Percentiles rank a stretch among this genome's conserved stretches.
These are phyloP conservation scores for Phytophthora syringae DNA, from an alignment of 352 stramenopile species.

Conservation along the genomic window DNA sequence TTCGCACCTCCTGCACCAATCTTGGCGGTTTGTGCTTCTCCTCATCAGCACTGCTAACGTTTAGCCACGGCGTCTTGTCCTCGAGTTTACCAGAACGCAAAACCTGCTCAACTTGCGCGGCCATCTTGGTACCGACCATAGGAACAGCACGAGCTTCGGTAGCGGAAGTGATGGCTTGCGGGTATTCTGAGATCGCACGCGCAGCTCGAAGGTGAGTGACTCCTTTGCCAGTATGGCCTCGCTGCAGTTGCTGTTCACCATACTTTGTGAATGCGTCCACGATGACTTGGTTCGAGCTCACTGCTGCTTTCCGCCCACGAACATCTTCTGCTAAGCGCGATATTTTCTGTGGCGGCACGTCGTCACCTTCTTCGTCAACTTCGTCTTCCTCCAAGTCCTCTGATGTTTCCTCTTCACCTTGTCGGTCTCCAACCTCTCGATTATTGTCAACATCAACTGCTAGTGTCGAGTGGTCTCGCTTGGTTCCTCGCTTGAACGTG, in stretches of 20 bases:
- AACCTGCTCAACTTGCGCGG: slow-evolving; percentile 57
- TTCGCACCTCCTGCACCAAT: slow-evolving; percentile 51
- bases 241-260: slow-evolving; percentile 50
- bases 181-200: slow-evolving; percentile 41
- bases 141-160: slow-evolving; percentile 16
- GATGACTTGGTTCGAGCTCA: no score
- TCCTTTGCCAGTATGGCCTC: slow-evolving; percentile 38
- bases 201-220: slow-evolving; percentile 63
- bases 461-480: slow-evolving; percentile 13
- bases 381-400: slow-evolving; percentile 15
- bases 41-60: slow-evolving; percentile 32
- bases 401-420: slow-evolving; percentile 1
- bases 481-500: slow-evolving; percentile 7
- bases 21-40: slow-evolving; percentile 31
- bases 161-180: slow-evolving; percentile 38
- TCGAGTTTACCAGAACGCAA: slow-evolving; percentile 48
- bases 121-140: slow-evolving; percentile 59
- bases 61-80: slow-evolving; percentile 24
- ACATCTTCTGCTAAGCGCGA: slow-evolving; percentile 59
- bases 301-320: slow-evolving; percentile 19
- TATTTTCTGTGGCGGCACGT: slow-evolving; percentile 28
- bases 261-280: slow-evolving; percentile 65
- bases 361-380: slow-evolving; percentile 1
- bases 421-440: neutral
- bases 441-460: neutral